A percentile compares a stretch with the other conserved stretches of the same genome.
Conservation (phyloP, 192 early-diverging fungal species). For the Phlyctochytrium planicorne region DNA sequence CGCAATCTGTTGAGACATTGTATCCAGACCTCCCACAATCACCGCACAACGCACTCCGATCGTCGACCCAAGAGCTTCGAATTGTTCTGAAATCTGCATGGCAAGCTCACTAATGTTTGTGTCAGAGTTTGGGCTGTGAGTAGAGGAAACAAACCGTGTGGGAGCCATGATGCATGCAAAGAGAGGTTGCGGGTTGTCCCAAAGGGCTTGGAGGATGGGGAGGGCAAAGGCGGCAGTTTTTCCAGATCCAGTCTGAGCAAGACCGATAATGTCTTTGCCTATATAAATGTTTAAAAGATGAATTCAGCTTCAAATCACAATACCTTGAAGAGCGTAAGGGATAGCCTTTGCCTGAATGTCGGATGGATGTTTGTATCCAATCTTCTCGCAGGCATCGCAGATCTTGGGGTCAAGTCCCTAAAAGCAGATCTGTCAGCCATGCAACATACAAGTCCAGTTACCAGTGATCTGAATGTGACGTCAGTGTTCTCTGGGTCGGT, state of each 20-base stretch:
- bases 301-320: not conserved
- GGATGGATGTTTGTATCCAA: slow-evolving; percentile 85
- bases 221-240: slow-evolving; percentile 95
- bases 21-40: slow-evolving; percentile 95
- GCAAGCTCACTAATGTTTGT: slow-evolving; percentile 75
- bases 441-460: too few species aligned
- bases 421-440: not conserved
- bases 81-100: slow-evolving; percentile 90
- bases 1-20: slow-evolving; percentile 93
- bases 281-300: not conserved
- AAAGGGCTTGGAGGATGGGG: slow-evolving; percentile 86
- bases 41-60: slow-evolving; percentile 92
- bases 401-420: slow-evolving; percentile 85
- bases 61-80: slow-evolving; percentile 83
- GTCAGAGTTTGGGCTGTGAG: not conserved
- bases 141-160: slow-evolving; percentile 59
- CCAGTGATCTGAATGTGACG: slow-evolving; percentile 13
- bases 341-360: slow-evolving; percentile 91
- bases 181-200: slow-evolving; percentile 83
- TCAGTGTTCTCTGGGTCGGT: not conserved
- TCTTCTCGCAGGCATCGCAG: slow-evolving; percentile 82
- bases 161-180: slow-evolving; percentile 97
- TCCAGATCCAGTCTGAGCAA: slow-evolving; percentile 97
- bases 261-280: slow-evolving; percentile 89
- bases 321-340: slow-evolving; percentile 82